Conservation (phyloP, 192 early-diverging fungal species). For the Gaertneriomyces sp. region DNA sequence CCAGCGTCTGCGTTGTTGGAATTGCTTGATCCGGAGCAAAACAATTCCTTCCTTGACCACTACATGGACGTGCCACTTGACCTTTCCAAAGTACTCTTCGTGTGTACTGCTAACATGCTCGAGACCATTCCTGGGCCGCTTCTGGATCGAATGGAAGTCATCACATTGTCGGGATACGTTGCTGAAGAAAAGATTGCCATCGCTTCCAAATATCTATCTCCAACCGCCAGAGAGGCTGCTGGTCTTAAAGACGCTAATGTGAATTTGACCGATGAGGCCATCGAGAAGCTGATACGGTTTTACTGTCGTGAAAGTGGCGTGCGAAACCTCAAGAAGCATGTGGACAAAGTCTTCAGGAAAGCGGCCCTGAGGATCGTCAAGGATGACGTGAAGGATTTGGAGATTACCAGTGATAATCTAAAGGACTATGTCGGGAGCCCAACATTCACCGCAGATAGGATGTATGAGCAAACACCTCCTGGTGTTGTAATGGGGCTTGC, state of each 20-base stretch:
- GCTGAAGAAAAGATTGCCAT: slow-evolving; percentile 78
- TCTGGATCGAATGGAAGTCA: slow-evolving; percentile 99
- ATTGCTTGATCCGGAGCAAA: slow-evolving; percentile 97
- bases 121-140: slow-evolving; percentile 97
- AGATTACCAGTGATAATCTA: slow-evolving; percentile 67
- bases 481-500: slow-evolving; percentile 99
- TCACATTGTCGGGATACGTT: slow-evolving; percentile 77
- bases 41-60: slow-evolving; percentile 95
- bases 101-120: slow-evolving; percentile 95
- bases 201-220: slow-evolving; percentile 86
- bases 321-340: slow-evolving; percentile 96
- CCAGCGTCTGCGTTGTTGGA: slow-evolving; percentile 95
- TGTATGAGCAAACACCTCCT: slow-evolving; percentile 86
- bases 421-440: slow-evolving; percentile 94
- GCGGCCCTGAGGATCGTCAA: slow-evolving; percentile 84
- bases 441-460: slow-evolving; percentile 79
- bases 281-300: slow-evolving; percentile 78
- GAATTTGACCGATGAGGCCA: slow-evolving; percentile 65
- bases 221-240: slow-evolving; percentile 73
- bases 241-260: slow-evolving; percentile 76
- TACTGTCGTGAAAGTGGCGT: slow-evolving; percentile 98
- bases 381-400: slow-evolving; percentile 44
- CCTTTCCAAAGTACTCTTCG: slow-evolving; percentile 96
- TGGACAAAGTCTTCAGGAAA: slow-evolving; percentile 98
- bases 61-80: slow-evolving; percentile 99